phyloP scores from a whole-genome alignment of 108 stramenopile genomes.

The Nitzschia sp. region DNA sequence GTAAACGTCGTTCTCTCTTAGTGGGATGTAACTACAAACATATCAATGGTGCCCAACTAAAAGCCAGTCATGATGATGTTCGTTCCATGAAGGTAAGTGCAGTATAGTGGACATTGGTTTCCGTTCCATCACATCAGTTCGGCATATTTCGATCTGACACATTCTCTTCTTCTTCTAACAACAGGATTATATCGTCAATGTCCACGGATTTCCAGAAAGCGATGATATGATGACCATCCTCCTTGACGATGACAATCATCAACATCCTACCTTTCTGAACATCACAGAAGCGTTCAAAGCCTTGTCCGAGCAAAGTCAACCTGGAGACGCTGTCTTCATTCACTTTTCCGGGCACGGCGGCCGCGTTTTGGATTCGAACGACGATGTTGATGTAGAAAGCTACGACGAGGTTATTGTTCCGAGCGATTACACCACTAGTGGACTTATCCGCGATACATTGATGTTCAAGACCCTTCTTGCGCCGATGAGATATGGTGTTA shows the following conservation, averaged over 20 bases:
- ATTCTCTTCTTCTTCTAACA: neutral
- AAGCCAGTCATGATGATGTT: conserved; percentile 85
- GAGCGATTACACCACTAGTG: conserved; percentile 59
- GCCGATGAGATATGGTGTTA: conserved; percentile 83
- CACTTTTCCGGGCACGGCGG: conserved; percentile 88
- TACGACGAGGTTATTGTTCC: conserved; percentile 85
- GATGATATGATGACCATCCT: conserved; percentile 74
- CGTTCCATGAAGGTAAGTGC: conserved; percentile 75
- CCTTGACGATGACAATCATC: conserved; percentile 77
- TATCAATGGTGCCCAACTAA: conserved; percentile 66
- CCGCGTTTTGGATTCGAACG: conserved; percentile 68
- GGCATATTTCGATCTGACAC: neutral
- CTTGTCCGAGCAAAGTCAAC: conserved; percentile 76
- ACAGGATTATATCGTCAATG: conserved; percentile 84
- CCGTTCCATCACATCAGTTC: neutral
- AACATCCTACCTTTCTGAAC: conserved; percentile 71
- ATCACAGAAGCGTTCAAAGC: conserved; percentile 78
- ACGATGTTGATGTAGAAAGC: conserved; percentile 60
- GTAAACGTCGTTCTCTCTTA: conserved; percentile 72
- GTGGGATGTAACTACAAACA: conserved; percentile 84
- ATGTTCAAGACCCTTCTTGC: conserved; percentile 83
- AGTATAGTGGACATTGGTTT: neutral
- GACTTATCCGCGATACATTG: conserved; percentile 82
- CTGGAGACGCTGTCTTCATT: conserved; percentile 87
- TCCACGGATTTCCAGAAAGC: conserved; percentile 79